Evolutionary conservation across 139 green algal genomes (phyloP), one percentile per base, ranked within the genome.

Genomic region (Micractinium conductrix): DNA sequence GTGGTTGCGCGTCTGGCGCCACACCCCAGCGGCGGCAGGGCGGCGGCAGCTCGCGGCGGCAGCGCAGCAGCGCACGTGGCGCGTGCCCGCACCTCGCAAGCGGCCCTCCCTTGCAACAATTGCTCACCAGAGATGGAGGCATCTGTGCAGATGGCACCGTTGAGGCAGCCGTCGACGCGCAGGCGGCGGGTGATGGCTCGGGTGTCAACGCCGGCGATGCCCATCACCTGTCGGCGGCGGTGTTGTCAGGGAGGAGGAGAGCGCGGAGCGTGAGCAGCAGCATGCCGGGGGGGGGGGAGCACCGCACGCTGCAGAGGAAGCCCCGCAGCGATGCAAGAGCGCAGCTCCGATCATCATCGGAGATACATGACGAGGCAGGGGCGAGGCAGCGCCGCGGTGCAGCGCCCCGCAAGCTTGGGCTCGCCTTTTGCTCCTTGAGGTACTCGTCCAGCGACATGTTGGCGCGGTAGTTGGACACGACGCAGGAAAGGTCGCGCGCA

Each of bases 401-500:
- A 45, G 17, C 19, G n/a, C 48, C 22, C 4, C 35, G 26, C 30
- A 10, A 1, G 21, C 42, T 24, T 1, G 8, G 17, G 4, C 65
- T 30, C 43, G 95, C 93, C 73, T 88, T 87, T 83, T 96, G 87
- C 78, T 92, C 69, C 80, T 94, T 93, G 48, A 89, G 87, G 85
- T 97, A 99, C 62, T 95, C 93, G 50, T 96, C 92, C 84, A 99
- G 92, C 0, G 92, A 94, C 88, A 93, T 91, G n/a, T 75, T 90
- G 7, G 95, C 93, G 40, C 97, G 94, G 91, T 99, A 99, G 93
- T 99, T 99, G 63, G 94, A 98, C 16, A 99, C 97, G 0, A 86
- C 85, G 62, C 90, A 80, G 38, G 93, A 96, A 7, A 96, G 87
- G 86, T 98, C 92, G 26, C 95, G 91, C 10, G 98, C 91, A 69